These are phyloP conservation scores for Oligophagozyma castellii DNA, from an alignment of 1,139 yeast genomes.

Conservation along the genomic window DNA sequence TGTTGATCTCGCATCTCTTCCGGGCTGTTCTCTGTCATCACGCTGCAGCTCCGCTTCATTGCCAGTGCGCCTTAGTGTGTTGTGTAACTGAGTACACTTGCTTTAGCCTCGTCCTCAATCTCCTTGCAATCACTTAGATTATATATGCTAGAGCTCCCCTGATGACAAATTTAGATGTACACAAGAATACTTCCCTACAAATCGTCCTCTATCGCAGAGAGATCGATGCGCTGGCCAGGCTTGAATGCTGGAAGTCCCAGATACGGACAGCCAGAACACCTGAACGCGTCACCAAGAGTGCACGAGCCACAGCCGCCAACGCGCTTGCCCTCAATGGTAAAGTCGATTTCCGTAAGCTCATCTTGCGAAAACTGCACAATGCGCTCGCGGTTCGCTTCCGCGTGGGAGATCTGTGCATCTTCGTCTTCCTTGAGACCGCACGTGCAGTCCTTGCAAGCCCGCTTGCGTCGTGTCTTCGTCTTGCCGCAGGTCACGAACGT, in stretches of 20 bases:
- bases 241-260: slow-evolving; percentile 94
- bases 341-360: slow-evolving; percentile 61
- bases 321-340: slow-evolving; percentile 84
- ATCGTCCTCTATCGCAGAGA: slow-evolving; percentile 30
- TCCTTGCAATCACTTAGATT: no score
- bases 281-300: slow-evolving; percentile 91
- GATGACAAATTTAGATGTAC: neutral
- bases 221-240: slow-evolving; percentile 65
- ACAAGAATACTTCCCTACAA: slow-evolving; percentile 11
- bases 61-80: no score
- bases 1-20: no score
- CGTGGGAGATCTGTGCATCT: slow-evolving; percentile 42
- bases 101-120: no score
- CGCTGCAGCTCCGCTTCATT: no score
- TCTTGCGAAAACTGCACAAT: slow-evolving; percentile 13
- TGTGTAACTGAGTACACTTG: no score
- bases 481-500: slow-evolving; percentile 29
- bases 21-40: no score
- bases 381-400: slow-evolving; percentile 33
- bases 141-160: neutral
- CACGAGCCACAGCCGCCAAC: slow-evolving; percentile 95
- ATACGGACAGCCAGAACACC: slow-evolving; percentile 97
- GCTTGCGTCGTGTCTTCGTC: slow-evolving; percentile 43
- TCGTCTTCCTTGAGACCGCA: slow-evolving; percentile 86
- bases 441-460: slow-evolving; percentile 94